Evolutionary conservation across 352 stramenopile species (phyloP).

Genomic region (Globisporangium cederbergense): DNA sequence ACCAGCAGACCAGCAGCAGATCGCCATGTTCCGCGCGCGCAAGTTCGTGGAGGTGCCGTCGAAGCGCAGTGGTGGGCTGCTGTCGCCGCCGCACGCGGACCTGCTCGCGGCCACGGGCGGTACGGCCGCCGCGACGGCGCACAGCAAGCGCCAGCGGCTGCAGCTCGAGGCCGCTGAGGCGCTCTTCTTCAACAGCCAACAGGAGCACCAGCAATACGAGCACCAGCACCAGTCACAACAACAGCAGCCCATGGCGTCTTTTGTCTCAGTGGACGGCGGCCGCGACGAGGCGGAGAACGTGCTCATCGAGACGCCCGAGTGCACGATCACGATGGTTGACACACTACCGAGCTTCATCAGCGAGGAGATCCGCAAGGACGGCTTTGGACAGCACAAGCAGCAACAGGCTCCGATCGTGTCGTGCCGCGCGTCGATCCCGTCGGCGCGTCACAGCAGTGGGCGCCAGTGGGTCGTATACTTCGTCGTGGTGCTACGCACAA

Average conservation of each 20-base stretch:
- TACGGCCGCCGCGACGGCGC: conserved; percentile 11
- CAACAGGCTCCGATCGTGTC: conserved; percentile 22
- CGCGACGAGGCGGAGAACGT: conserved; percentile 24
- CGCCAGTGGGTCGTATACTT: conserved; percentile 56
- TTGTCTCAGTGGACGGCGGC: neutral
- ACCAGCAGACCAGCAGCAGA: neutral
- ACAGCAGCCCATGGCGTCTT: neutral
- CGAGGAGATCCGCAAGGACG: conserved; percentile 47
- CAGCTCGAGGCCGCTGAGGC: conserved; percentile 15
- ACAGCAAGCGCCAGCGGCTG: conserved; percentile 66
- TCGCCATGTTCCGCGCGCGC: conserved; percentile 66
- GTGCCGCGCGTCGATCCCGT: conserved; percentile 40
- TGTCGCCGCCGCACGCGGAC: conserved; percentile 31
- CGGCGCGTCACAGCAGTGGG: conserved; percentile 42
- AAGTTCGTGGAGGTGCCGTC: conserved; percentile 60
- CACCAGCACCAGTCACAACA: neutral
- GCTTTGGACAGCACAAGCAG: conserved; percentile 13
- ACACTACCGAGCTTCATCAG: conserved; percentile 35
- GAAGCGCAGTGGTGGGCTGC: conserved; percentile 53
- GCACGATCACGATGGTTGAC: conserved; percentile 43
- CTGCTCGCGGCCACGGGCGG: conserved; percentile 20
- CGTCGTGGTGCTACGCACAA: conserved; percentile 48
- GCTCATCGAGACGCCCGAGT: conserved; percentile 52
- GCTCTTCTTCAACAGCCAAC: conserved; percentile 1
- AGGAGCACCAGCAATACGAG: conserved; percentile 2